These are phyloP conservation scores for Russula compacta DNA, from an alignment of 768 basidiomycete species.

Conservation along the genomic window DNA sequence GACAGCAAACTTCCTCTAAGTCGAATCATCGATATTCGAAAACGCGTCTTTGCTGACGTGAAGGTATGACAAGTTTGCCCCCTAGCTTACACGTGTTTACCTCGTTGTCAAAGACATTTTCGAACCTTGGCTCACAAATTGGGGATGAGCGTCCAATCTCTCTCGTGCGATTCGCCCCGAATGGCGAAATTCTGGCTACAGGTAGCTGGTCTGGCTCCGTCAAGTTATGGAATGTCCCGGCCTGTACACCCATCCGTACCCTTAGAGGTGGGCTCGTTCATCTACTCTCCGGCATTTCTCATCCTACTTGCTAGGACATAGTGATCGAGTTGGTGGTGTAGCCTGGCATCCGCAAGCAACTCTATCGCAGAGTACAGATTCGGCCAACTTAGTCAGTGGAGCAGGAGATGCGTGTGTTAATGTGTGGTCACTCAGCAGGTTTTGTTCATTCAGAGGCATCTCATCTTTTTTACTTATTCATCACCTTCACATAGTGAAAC, in stretches of 20 bases:
- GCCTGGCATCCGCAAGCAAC: slow-evolving; percentile 98
- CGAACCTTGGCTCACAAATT: slow-evolving; percentile 94
- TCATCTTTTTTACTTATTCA: neutral
- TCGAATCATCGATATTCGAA: slow-evolving; percentile 85
- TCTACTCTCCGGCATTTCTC: neutral
- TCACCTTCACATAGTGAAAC: slow-evolving; percentile 48
- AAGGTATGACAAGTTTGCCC: slow-evolving; percentile 56
- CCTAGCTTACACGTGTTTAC: neutral
- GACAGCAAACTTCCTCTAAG: slow-evolving; percentile 83
- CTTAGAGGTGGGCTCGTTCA: slow-evolving; percentile 50
- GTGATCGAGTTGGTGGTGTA: slow-evolving; percentile 87
- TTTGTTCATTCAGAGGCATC: slow-evolving; percentile 26
- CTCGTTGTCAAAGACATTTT: slow-evolving; percentile 51
- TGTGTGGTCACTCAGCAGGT: slow-evolving; percentile 87
- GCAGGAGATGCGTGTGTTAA: slow-evolving; percentile 81
- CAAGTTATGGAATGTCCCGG: slow-evolving; percentile 93
- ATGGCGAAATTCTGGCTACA: slow-evolving; percentile 80
- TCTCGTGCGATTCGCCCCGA: slow-evolving; percentile 90
- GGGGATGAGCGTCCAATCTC: slow-evolving; percentile 94
- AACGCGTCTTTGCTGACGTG: slow-evolving; percentile 80
- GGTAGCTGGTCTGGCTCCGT: slow-evolving; percentile 95
- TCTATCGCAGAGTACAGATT: slow-evolving; percentile 47
- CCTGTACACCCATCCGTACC: slow-evolving; percentile 70
- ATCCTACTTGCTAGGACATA: slow-evolving; percentile 49
- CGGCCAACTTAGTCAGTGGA: slow-evolving; percentile 83